Evolutionary conservation across 345 rosid genomes (phyloP).

Genomic region (Camelina sativa): DNA sequence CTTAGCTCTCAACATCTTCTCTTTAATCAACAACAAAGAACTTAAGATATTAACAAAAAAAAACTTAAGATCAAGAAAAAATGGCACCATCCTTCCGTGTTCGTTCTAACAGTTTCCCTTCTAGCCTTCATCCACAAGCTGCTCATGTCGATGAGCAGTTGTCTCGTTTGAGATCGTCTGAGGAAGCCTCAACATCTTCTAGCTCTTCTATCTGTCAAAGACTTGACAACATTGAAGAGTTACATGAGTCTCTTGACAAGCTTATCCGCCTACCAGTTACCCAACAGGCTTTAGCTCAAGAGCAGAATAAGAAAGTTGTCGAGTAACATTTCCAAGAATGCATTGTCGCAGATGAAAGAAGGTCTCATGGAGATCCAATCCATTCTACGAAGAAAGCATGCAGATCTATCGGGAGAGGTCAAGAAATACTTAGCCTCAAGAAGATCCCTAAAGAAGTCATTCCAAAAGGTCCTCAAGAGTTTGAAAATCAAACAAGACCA

Average conservation of each 20-base stretch:
- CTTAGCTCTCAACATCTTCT: not conserved
- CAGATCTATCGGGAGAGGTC: constrained; percentile 23
- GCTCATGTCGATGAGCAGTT: constrained; percentile 37
- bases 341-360: constrained; percentile 42
- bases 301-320: constrained; percentile 17
- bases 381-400: constrained; percentile 30
- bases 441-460: constrained; percentile 30
- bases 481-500: constrained; percentile 5
- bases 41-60: not conserved
- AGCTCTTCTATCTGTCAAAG: constrained; percentile 32
- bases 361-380: constrained; percentile 42
- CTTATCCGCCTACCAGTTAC: constrained; percentile 36
- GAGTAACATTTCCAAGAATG: constrained; percentile 45
- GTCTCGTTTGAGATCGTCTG: constrained; percentile 29
- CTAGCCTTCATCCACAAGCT: constrained; percentile 28
- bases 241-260: constrained; percentile 40
- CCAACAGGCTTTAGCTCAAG: constrained; percentile 40
- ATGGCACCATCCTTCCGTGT: constrained; percentile 13
- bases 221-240: constrained; percentile 36
- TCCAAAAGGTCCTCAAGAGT: constrained; percentile 28
- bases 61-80: not conserved
- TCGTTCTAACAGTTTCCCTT: constrained; percentile 43
- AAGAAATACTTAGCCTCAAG: constrained; percentile 32
- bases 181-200: constrained; percentile 40
- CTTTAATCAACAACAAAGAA: not conserved